Evolutionary conservation across 345 rosid species (phyloP), one percentile per base, ranked within the genome.

Genomic region (Lenwebbia sp.): DNA sequence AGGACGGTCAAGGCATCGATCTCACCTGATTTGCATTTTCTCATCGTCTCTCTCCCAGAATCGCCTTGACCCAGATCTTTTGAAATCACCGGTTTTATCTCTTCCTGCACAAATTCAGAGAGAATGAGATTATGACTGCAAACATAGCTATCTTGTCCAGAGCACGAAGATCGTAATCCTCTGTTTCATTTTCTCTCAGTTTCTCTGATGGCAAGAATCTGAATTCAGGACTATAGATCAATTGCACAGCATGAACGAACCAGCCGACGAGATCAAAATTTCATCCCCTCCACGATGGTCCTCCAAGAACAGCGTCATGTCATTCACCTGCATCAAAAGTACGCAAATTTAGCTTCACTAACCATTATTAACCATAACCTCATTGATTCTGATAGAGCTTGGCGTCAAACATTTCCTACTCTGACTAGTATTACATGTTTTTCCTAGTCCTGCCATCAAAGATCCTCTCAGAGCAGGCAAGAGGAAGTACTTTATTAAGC

Each of bases 271-370:
- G 84, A 95, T 86, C 92, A 96, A 89, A 41, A 94, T 96, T 88
- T 96, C 98, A 88, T 94, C 96, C 21, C 99, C 99, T 85, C 99
- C 99, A 1, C 98, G 98, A 88, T 95, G 98, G 90, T 95, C 96
- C 54, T 91, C 98, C 99, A 96, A 94, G 91, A 94, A 95, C 12
- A 94, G 90, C 50, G 96, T 94, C 81, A 94, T 91, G 90, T 94
- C 96, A 89, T 93, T 94, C 51, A 96, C 98, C 99, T 95, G 83
- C 82, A 85, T 70, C 25, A 5, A 40, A 15, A 70, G 78, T 33
- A 2, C 5, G 26, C 26, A 19, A 17, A 70, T 33, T 33, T 19
- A 8, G 47, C 13, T 33, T 33, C 78, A 19, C 78, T 70, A 0
- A 70, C 23, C 44, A 17, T 30, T 65, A 19, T 70, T 17, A 33